Base-by-base conservation (phyloP, 257 asterid species). In the Solanum etuberosum region DNA sequence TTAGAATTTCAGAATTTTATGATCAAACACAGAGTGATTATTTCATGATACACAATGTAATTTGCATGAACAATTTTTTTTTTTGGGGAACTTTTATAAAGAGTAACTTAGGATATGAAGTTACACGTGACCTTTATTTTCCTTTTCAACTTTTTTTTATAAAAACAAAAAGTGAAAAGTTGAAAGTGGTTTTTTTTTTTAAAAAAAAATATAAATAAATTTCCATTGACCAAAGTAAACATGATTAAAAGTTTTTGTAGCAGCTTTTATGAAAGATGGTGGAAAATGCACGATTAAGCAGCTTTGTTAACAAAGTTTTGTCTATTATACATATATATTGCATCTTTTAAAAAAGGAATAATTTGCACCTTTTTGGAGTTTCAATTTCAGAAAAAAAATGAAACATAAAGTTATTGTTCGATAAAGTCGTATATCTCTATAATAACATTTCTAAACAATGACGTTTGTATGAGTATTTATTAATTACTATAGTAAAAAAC, bases 211-310 rank as follows among this genome's bases (percentile, higher is more conserved):
- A 84, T 74, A 32, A 61, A 43, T 12, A 11, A 87, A 74, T 61
- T 78, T 90, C 61, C 89, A 90, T 87, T 88, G 89, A 83, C 89
- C 89, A 86, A 86, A 85, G 90, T 42, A 87, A 89, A 85, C 88
- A 89, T 89, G 90, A 89, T 86, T 81, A n/a, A 68, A 68, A 51
- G 83, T 65, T 83, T 67, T 86, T 34, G 48, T 59, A 42, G 85
- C 87, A 86, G 91, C 91, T 86, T 90, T 90, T 85, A 11, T 38
- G 84, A 85, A 81, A 23, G 83, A 81, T 82, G 85, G 85, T 80
- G 85, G 85, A 80, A 46, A 80, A 46, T 21, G 90, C 87, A 86
- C 71, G 57, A 59, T 85, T 31, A 73, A 73, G 43, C 85, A 77
- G 72, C 91, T 86, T 86, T 88, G 57, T 46, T 38, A 61, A 88